Evolutionary conservation across 1,284 basidiomycete genomes (phyloP).

Genomic region (Anthracocystis panici-leucophaei): DNA sequence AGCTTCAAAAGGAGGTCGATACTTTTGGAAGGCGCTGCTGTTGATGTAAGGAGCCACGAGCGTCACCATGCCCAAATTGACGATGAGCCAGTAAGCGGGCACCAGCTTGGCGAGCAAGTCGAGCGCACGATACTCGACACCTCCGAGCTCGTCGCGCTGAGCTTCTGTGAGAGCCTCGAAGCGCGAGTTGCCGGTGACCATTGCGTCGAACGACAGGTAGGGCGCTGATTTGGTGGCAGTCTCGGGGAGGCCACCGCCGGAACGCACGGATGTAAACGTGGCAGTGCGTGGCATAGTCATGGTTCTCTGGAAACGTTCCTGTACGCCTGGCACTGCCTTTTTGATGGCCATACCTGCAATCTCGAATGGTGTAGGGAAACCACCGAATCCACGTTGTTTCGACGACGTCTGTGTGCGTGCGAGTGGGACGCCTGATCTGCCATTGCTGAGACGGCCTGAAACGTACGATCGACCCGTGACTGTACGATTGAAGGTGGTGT

Average conservation of each 20-base stretch:
- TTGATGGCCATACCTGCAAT: conserved; percentile 73
- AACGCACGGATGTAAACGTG: conserved; percentile 73
- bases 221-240: conserved; percentile 72
- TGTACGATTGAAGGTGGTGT: conserved; percentile 41
- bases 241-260: conserved; percentile 64
- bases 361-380: conserved; percentile 85
- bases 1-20: conserved; percentile 55
- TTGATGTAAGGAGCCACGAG: conserved; percentile 65
- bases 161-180: conserved; percentile 84
- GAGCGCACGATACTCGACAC: conserved; percentile 92
- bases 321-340: conserved; percentile 42
- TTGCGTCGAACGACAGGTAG: conserved; percentile 83
- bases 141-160: conserved; percentile 90
- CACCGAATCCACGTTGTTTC: conserved; percentile 77
- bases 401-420: conserved; percentile 70
- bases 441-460: conserved; percentile 39
- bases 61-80: conserved; percentile 48
- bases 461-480: conserved; percentile 43
- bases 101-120: conserved; percentile 75
- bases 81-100: conserved; percentile 52
- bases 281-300: conserved; percentile 79
- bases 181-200: conserved; percentile 79
- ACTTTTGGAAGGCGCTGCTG: conserved; percentile 47
- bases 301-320: conserved; percentile 54
- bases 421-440: conserved; percentile 64